Evolutionary conservation across 176 grass and related monocot genomes (phyloP), one percentile per base, ranked within the genome.

Genomic region (Miscanthus lutarioriparius): DNA sequence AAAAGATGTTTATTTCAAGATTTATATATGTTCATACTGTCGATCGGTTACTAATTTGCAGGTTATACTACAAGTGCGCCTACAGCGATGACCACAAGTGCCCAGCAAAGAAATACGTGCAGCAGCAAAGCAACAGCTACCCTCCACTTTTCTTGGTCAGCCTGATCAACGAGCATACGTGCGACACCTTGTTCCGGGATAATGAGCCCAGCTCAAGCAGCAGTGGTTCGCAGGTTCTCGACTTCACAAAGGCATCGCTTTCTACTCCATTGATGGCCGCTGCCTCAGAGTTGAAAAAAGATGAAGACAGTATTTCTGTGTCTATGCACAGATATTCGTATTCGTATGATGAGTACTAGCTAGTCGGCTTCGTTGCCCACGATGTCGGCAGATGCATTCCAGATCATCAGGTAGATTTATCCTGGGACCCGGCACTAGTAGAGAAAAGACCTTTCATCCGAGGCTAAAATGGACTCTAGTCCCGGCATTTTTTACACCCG

Each of bases 11-110:
- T 45, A 15, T 5, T 67, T 67, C 47, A 28, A 33, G 2, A 11
- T 51, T 20, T 22, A 22, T 45, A 19, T 53, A 7, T 6, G 26
- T 83, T 64, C 26, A 28, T 26, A 10, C 1, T 3, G 12, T n/a
- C n/a, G n/a, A n/a, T 78, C 4, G 40, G 15, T 2, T 26, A 38
- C n/a, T 7, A 14, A 80, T 85, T 79, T 87, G 35, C 84, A 91
- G 89, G 69, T 26, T 79, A 40, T 91, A 91, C 85, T 91, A 91
- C 61, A 84, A 77, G 80, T 91, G 89, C 32, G 76, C 80, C 51
- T 91, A 80, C 62, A 69, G 62, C 8, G 69, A 83, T 13, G 85
- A 84, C 10, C 63, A 79, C 19, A 91, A 64, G 49, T 91, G 89
- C 20, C 67, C 69, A 40, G 89, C 89, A 5, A 91, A 80, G 69